A percentile compares a stretch with the other conserved stretches of the same genome.
phyloP scores from a whole-genome alignment of 148 eudicot species.

The Persicaria tinctoria region DNA sequence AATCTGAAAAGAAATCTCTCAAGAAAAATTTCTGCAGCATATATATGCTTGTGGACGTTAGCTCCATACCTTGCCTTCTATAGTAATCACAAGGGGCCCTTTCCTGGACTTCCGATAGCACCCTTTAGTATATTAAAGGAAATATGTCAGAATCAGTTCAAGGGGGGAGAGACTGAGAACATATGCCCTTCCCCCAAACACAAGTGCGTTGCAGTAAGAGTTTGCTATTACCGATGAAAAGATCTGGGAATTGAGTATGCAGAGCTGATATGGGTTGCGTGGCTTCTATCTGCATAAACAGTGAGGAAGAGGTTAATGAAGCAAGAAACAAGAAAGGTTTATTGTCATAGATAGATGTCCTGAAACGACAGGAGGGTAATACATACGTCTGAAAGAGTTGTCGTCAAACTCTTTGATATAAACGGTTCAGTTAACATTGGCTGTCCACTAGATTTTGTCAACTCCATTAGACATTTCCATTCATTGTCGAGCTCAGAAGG shows the following conservation, averaged over 20 bases:
- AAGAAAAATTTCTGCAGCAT: neutral
- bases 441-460: slow-evolving; percentile 38
- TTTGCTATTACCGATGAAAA: slow-evolving; percentile 53
- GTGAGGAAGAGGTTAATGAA: neutral
- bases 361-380: neutral
- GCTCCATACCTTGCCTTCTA: slow-evolving; percentile 70
- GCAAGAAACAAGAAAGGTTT: neutral
- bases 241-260: slow-evolving; percentile 60
- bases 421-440: slow-evolving; percentile 44
- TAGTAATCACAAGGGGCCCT: slow-evolving; percentile 55
- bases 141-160: neutral
- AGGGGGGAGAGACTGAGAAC: neutral
- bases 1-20: neutral
- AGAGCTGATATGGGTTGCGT: slow-evolving; percentile 74
- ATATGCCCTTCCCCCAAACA: neutral
- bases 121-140: slow-evolving; percentile 32
- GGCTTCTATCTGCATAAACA: slow-evolving; percentile 56
- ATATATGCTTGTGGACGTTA: neutral
- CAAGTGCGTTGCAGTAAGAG: neutral
- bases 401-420: slow-evolving; percentile 48
- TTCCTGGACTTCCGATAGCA: slow-evolving; percentile 71
- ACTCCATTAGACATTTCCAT: slow-evolving; percentile 77
- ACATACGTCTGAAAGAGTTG: slow-evolving; percentile 73
- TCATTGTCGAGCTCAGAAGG: slow-evolving; percentile 57
- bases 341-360: neutral